Percentiles rank a stretch among this genome's conserved stretches.
Evolutionary conservation across 352 stramenopile genomes (phyloP).

Genomic region (Phytophthora pini): DNA sequence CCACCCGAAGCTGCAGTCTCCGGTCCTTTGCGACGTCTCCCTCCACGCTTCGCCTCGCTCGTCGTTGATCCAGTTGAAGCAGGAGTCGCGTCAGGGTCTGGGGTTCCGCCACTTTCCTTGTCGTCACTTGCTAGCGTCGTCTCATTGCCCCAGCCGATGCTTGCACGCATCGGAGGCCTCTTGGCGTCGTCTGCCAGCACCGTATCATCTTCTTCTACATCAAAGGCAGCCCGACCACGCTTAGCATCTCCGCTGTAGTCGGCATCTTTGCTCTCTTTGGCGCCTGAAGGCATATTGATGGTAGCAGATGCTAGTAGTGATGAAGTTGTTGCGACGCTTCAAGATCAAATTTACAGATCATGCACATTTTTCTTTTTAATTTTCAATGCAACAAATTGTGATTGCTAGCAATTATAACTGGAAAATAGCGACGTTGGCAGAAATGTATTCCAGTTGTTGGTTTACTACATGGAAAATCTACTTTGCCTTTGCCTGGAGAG

Average conservation of each 20-base stretch:
- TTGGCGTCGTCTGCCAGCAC: constrained; percentile 50
- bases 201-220: constrained; percentile 57
- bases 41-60: constrained; percentile 57
- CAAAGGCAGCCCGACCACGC: constrained; percentile 37
- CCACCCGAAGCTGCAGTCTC: constrained; percentile 31
- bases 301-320: background rate
- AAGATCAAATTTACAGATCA: constrained; percentile 13
- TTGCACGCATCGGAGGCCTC: constrained; percentile 58
- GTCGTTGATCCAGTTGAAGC: constrained; percentile 18
- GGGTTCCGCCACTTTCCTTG: constrained; percentile 26
- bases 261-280: constrained; percentile 39
- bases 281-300: constrained; percentile 22
- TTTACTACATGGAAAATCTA: no score
- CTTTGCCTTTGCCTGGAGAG: no score
- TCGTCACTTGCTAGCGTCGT: constrained; percentile 35
- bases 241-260: constrained; percentile 21
- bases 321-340: constrained; percentile 19
- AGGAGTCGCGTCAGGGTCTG: constrained; percentile 16
- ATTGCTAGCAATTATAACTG: no score
- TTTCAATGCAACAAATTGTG: no score
- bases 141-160: constrained; percentile 68
- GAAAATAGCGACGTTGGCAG: no score
- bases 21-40: constrained; percentile 64
- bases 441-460: no score
- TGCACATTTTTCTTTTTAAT: background rate